Evolutionary conservation across 768 basidiomycete genomes (phyloP), one percentile per base, ranked within the genome.

Genomic region (Xerocomus potaroensis): DNA sequence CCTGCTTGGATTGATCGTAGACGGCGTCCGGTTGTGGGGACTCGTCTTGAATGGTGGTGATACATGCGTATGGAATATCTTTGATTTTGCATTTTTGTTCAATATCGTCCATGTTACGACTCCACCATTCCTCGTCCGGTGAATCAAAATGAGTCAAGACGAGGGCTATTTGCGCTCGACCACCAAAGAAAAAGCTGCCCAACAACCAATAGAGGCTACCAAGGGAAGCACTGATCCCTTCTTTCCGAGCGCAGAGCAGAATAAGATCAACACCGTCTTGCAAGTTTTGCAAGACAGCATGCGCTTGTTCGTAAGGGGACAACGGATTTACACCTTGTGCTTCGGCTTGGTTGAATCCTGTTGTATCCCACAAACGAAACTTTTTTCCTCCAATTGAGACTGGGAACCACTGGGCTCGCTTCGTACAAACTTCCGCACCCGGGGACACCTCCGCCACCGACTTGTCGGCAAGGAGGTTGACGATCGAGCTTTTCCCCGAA

Each of bases 101-200:
- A 63, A 34, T 48, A 26, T 6, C 21, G 37, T 49, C 41, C 12
- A 60, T 47, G 34, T 73, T 73, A 37, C 51, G 35, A 8, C 40
- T 49, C 73, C 73, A 74, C 73, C 73, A 75, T n/a, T 50, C 47
- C 2, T 62, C 55, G 43, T 65, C 57, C 7, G 60, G 57, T 3
- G 11, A 57, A 57, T 56, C 74, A 14, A 73, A 63, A 26, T 71
- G 66, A 11, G 72, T 75, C 26, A 75, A 52, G 37, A 69, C 61
- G 16, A 75, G 50, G 7, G 68, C 61, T 32, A 69, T 63, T 6
- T 65, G 70, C 1, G 70, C 73, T 10, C 56, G 45, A 18, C 58
- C 51, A 11, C 53, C 55, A 41, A 72, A 74, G 41, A 76, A 66
- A 35, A 74, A 62, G 26, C 68, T 60, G 26, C 61, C 49, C 53